Percentiles rank a stretch among this genome's conserved stretches.
Conservation (phyloP, 129 eudicot genomes). For the Escallonia herrerae region DNA sequence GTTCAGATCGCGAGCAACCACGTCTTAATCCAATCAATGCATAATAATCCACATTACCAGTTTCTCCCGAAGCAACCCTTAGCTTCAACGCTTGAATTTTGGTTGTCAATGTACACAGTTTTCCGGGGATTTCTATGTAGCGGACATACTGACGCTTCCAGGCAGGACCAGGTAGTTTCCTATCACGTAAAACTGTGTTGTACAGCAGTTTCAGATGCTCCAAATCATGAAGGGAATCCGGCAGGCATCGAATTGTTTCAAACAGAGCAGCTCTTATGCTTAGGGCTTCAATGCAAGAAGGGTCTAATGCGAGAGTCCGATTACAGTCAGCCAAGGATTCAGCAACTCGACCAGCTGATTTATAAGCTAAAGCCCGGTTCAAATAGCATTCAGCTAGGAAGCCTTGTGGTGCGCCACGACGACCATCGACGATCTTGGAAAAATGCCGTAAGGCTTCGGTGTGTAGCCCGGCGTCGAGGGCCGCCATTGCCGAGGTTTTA, state of each 20-base stretch:
- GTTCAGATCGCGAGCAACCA: conserved; percentile 86
- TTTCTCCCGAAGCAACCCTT: conserved; percentile 83
- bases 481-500: conserved; percentile 83
- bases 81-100: conserved; percentile 74
- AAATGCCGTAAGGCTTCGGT: conserved; percentile 83
- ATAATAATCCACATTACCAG: conserved; percentile 83
- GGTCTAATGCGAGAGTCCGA: conserved; percentile 67
- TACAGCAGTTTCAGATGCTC: conserved; percentile 79
- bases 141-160: conserved; percentile 74
- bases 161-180: conserved; percentile 79
- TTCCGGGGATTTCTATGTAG: conserved; percentile 83
- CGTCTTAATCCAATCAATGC: conserved; percentile 65
- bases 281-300: conserved; percentile 67
- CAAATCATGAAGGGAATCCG: conserved; percentile 85
- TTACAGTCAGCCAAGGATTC: conserved; percentile 90
- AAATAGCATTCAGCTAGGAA: conserved; percentile 88
- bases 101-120: conserved; percentile 39
- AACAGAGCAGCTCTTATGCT: conserved; percentile 64
- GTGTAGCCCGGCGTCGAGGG: conserved; percentile 84
- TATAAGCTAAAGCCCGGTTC: conserved; percentile 70
- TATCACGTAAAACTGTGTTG: conserved; percentile 67
- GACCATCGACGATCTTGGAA: conserved; percentile 81
- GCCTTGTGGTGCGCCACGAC: conserved; percentile 89
- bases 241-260: conserved; percentile 67
- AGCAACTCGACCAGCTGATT: conserved; percentile 58